Evolutionary conservation across 148 eudicot species (phyloP), one percentile per base, ranked within the genome.

Genomic region (Vaccinium darrowii): DNA sequence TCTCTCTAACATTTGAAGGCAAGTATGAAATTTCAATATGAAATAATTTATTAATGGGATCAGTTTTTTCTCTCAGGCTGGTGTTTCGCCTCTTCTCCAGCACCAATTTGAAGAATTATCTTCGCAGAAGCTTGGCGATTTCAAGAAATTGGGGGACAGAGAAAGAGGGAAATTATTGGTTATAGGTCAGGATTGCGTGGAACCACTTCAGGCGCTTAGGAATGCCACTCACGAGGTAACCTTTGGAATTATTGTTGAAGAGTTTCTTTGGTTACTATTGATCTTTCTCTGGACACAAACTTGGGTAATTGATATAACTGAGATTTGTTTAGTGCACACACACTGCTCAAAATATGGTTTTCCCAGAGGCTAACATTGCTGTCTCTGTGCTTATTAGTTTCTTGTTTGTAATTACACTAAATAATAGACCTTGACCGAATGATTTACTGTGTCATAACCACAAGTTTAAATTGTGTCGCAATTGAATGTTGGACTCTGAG

Each of bases 201-300:
- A 96, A 89, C 99, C 99, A 47, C 96, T 96, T 47, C 92, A 93
- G 90, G 99, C 99, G 81, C 97, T 96, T 86, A 91, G 90, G 73
- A 92, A 85, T 75, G 94, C 95, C 25, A 91, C 90, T 78, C 90
- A 93, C 25, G 93, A 93, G 99, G 99, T 96, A 92, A 92, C 69
- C 21, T 84, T 84, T 77, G 33, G 78, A 39, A 53, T 82, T 27
- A 0, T 53, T 49, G 15, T 43, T 11, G 56, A 13, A 65, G 36
- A 51, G 74, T 76, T 43, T 83, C 21, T 73, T 16, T n/a, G n/a
- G 62, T 56, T 84, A 16, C n/a, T 19, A 16, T 84, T n/a, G 33
- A 53, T 78, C 5, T 3, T 39, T 80, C 18, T 49, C 21, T 54
- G 73, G 53, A 81, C 56, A 49, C 43, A 67, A 60, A 25, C 25